A percentile compares a stretch with the other conserved stretches of the same genome.
phyloP scores from a whole-genome alignment of 2,329 filamentous ascomycete species.

The Ophiocordyceps camponoti-floridani region DNA sequence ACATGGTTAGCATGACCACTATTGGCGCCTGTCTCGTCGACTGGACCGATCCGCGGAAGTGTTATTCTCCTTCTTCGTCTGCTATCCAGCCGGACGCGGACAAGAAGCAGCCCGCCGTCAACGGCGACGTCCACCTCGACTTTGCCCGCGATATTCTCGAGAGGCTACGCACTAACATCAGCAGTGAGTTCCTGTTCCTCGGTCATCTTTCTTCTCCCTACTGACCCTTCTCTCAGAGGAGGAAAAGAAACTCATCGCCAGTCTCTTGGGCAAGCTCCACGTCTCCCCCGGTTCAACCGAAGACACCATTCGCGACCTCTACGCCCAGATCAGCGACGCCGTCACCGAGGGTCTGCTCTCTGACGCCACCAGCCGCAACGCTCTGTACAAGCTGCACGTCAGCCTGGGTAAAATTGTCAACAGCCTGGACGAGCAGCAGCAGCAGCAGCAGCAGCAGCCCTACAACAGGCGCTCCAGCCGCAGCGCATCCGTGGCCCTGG shows the following conservation, averaged over 20 bases:
- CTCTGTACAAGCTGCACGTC: slow-evolving; percentile 51
- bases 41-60: slow-evolving; percentile 88
- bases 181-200: slow-evolving; percentile 34
- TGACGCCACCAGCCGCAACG: slow-evolving; percentile 44
- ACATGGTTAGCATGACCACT: slow-evolving; percentile 60
- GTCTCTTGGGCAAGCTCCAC: slow-evolving; percentile 67
- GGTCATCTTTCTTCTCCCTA: no score
- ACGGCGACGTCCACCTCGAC: slow-evolving; percentile 64
- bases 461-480: slow-evolving; percentile 22
- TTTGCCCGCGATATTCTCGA: slow-evolving; percentile 65
- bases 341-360: slow-evolving; percentile 43
- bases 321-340: slow-evolving; percentile 39
- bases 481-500: slow-evolving; percentile 20
- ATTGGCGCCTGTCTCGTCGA: slow-evolving; percentile 75
- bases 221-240: slow-evolving; percentile 39
- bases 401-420: slow-evolving; percentile 51
- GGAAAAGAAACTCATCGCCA: slow-evolving; percentile 66
- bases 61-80: slow-evolving; percentile 34
- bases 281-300: slow-evolving; percentile 49
- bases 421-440: slow-evolving; percentile 27
- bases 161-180: slow-evolving; percentile 46
- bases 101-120: slow-evolving; percentile 37
- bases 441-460: slow-evolving; percentile 23
- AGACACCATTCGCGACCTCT: slow-evolving; percentile 37
- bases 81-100: slow-evolving; percentile 32